Evolutionary conservation across 2,329 filamentous ascomycete genomes (phyloP).

Genomic region (Xylariaceae sp.): DNA sequence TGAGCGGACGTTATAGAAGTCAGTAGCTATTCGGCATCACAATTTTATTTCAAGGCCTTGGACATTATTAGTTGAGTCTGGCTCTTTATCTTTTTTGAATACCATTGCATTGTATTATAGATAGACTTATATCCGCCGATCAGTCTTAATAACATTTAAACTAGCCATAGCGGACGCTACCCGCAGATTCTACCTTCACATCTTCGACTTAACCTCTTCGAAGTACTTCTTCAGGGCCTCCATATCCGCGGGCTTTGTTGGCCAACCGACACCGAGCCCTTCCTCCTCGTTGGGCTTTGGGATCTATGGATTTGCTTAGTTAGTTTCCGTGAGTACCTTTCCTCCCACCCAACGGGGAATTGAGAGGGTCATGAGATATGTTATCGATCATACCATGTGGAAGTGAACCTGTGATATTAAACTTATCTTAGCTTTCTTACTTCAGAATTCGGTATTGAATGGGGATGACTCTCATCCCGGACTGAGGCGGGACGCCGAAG

Average conservation of each 20-base stretch:
- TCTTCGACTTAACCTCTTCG: conserved; percentile 85
- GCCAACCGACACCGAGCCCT: conserved; percentile 78
- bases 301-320: conserved; percentile 54
- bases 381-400: conserved; percentile 65
- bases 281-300: conserved; percentile 85
- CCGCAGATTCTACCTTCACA: conserved; percentile 48
- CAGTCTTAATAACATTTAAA: neutral
- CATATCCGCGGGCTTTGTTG: conserved; percentile 71
- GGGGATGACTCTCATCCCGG: neutral
- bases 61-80: neutral
- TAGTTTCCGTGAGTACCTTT: neutral
- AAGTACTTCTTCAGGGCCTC: conserved; percentile 72
- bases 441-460: neutral
- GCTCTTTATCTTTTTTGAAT: neutral
- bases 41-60: neutral
- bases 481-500: neutral
- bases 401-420: conserved; percentile 67
- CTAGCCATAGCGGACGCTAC: neutral
- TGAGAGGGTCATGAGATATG: neutral
- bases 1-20: neutral
- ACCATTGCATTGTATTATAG: neutral
- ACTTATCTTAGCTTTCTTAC: conserved; percentile 6
- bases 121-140: conserved; percentile 2
- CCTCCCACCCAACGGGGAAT: neutral
- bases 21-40: neutral